Evolutionary conservation across 2,329 filamentous ascomycete species (phyloP), one percentile per base, ranked within the genome.

Genomic region (Hymenoscyphus linearis): DNA sequence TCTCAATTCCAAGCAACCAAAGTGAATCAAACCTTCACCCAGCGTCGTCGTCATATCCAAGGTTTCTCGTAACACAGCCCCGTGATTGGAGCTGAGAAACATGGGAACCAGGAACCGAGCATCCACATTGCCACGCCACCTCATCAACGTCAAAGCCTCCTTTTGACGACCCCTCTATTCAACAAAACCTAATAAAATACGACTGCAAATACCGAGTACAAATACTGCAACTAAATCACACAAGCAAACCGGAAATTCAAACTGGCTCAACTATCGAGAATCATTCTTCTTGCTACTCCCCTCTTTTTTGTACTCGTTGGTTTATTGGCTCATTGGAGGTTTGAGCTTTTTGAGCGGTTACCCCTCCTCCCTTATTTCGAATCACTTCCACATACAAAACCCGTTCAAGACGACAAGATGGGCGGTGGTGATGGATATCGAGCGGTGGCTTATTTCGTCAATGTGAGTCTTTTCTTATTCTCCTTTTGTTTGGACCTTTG

Each of bases 391-490:
- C 18, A n/a, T 25, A 50, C n/a, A 25, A n/a, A 18, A 13, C 13
- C 27, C 10, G 25, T 16, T n/a, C n/a, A 58, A 4, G 61, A 62
- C 52, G 44, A 61, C 55, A 69, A 64, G 22, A 72, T 72, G 70
- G 66, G 65, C 9, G 68, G 67, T 52, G 65, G 64, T 52, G 64
- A 70, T 57, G 83, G 82, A 65, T 89, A 84, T 75, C 83, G 85
- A 64, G 80, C 86, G 1, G 86, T 92, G 25, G 87, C 84, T 37
- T 91, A 91, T 76, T 91, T 85, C 70, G 85, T 89, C 63, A 90
- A 90, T 90, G 87, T 83, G 76, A 69, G 56, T 66, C 3, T 31
- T n/a, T 34, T 18, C 31, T 27, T 12, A 12, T 31, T 27, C 1
- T 22, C 2, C 18, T 18, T 27, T 9, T 53, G 13, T 3, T 27